phyloP scores from a whole-genome alignment of 1,284 basidiomycete species.

The Malassezia vespertilionis region DNA sequence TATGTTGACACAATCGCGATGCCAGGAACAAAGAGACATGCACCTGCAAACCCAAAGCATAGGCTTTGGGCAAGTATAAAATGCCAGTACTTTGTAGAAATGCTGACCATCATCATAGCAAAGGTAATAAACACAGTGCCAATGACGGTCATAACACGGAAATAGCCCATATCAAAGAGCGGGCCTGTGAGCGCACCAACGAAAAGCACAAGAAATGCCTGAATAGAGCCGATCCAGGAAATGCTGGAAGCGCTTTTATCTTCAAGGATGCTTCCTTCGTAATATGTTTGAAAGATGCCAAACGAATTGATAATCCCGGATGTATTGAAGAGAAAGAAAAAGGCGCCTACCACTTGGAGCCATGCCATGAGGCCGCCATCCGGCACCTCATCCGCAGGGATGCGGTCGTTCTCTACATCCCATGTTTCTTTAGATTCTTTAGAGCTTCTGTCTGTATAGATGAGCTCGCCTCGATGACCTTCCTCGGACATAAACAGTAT shows the following conservation, averaged over 20 bases:
- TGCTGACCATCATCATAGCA: conserved; percentile 30
- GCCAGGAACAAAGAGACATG: conserved; percentile 21
- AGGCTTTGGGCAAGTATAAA: conserved; percentile 30
- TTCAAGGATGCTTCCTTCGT: conserved; percentile 11
- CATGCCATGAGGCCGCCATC: conserved; percentile 27
- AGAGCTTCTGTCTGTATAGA: neutral
- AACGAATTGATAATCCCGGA: conserved; percentile 29
- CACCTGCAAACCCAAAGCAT: conserved; percentile 23
- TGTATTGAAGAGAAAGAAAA: conserved; percentile 25
- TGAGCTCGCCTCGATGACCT: neutral
- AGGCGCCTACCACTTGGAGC: conserved; percentile 28
- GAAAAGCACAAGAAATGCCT: conserved; percentile 26
- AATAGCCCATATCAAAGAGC: conserved; percentile 23
- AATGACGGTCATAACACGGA: conserved; percentile 7
- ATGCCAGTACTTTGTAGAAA: conserved; percentile 30
- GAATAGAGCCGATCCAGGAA: conserved; percentile 30
- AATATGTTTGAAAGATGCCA: conserved; percentile 29
- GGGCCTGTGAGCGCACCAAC: conserved; percentile 16
- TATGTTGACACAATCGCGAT: conserved; percentile 22
- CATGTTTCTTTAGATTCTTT: no score
- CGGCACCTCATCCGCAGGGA: conserved; percentile 10
- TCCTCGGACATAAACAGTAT: neutral
- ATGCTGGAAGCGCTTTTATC: conserved; percentile 14
- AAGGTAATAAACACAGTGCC: conserved; percentile 23
- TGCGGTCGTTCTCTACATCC: neutral